Evolutionary conservation across 2,329 filamentous ascomycete species (phyloP), one percentile per base, ranked within the genome.

Genomic region (Stylonectria norvegica): DNA sequence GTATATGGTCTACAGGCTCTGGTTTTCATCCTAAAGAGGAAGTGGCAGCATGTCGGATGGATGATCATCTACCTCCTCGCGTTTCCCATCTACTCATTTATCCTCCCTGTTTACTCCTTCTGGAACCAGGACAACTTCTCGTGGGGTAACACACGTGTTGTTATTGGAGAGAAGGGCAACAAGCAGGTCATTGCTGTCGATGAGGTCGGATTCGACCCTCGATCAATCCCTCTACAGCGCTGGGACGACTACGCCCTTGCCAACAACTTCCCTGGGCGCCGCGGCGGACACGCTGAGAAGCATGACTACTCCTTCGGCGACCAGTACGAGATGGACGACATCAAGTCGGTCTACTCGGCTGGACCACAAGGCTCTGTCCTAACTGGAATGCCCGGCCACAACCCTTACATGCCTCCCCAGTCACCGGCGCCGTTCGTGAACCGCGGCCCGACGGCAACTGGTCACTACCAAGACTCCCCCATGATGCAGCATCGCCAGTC

Each of bases 51-150:
- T 61, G 80, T 98, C 46, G 93, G 93, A 53, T 98, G 93, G 93
- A 97, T 98, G 90, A 85, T 98, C 52, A 97, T 98, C 61, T 98
- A 98, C 69, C 77, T 98, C 48, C 55, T 94, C n/a, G 93, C 93
- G 3, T 96, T 86, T 72, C 93, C 93, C 0, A 86, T 98, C 55
- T 96, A 91, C 72, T 93, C 85, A 4, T 87, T 98, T 57, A 62
- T 94, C 48, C 78, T 98, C 10, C 93, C 93, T 1, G 71, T 98
- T 49, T 98, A 97, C 72, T 95, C 91, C 1, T 98, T 98, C 83
- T 98, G 93, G 93, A 95, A 96, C 68, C 90, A 96, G 66, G 93
- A 98, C 67, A 91, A 98, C 69, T 98, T 98, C 75, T 84, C 84
- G 2, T 98, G 93, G 93, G 93, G 93, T 76, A 97, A 93, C 70